Evolutionary conservation across 352 stramenopile species (phyloP).

Genomic region (Pythium brachiatum): DNA sequence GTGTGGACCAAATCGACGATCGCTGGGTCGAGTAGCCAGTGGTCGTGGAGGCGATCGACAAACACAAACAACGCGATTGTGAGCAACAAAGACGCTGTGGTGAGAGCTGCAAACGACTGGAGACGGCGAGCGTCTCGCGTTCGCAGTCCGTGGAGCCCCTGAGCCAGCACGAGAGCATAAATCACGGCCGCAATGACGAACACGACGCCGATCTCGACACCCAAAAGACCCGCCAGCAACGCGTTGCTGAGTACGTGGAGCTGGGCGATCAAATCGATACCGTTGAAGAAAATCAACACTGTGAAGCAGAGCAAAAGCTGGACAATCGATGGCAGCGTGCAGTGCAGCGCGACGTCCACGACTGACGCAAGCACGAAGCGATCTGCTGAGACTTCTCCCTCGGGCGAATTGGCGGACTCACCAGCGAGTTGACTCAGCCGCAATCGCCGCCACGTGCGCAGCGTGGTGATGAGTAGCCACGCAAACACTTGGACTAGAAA

Average conservation of each 20-base stretch:
- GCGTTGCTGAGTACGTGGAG: slow-evolving; percentile 26
- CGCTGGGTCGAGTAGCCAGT: slow-evolving; percentile 24
- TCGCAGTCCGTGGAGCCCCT: slow-evolving; percentile 7
- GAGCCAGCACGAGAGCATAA: slow-evolving; percentile 2
- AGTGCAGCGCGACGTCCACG: slow-evolving; percentile 14
- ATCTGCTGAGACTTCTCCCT: background rate
- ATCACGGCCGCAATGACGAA: background rate
- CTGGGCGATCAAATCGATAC: slow-evolving; percentile 20
- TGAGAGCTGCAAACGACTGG: slow-evolving; percentile 15
- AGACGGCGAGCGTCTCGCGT: slow-evolving; percentile 4
- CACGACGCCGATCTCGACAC: slow-evolving; percentile 16
- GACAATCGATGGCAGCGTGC: slow-evolving; percentile 11
- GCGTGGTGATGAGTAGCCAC: slow-evolving; percentile 21
- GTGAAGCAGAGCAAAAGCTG: slow-evolving; percentile 8
- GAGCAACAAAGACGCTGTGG: slow-evolving; percentile 2
- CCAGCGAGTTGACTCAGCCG: slow-evolving; percentile 20
- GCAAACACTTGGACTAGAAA: slow-evolving; percentile 25
- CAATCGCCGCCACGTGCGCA: slow-evolving; percentile 27
- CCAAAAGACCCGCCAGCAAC: slow-evolving; percentile 13
- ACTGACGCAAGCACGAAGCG: slow-evolving; percentile 6
- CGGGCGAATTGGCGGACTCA: background rate
- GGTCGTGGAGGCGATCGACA: slow-evolving; percentile 9
- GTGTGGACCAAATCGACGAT: slow-evolving; percentile 19
- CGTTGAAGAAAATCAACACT: slow-evolving; percentile 2
- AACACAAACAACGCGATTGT: slow-evolving; percentile 10